phyloP scores from a whole-genome alignment of 768 basidiomycete species.

The Serendipita indica region DNA sequence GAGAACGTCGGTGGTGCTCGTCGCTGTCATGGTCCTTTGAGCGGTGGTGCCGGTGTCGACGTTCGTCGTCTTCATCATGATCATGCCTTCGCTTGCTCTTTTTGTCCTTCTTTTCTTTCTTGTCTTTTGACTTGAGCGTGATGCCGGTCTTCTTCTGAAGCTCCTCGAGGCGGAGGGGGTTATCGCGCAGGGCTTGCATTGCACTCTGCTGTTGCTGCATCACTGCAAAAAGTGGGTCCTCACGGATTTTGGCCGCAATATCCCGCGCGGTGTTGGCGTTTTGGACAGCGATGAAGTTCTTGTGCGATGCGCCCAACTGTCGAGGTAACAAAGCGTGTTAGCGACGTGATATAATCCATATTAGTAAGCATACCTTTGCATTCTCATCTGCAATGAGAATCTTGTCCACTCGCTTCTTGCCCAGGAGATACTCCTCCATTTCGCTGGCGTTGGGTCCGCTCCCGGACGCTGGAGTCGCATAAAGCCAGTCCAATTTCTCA shows the following conservation, averaged over 20 bases:
- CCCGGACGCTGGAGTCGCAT: constrained; percentile 92
- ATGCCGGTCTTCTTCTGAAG: constrained; percentile 72
- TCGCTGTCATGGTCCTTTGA: constrained; percentile 22
- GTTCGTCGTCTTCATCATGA: constrained; percentile 22
- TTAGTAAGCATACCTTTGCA: constrained; percentile 48
- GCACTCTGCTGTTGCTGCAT: constrained; percentile 96
- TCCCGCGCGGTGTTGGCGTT: constrained; percentile 87
- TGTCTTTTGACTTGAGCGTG: constrained; percentile 54
- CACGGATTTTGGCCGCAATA: constrained; percentile 83
- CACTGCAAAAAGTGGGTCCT: constrained; percentile 93
- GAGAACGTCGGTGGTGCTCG: constrained; percentile 21
- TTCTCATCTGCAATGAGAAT: constrained; percentile 85
- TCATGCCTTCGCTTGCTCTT: constrained; percentile 20
- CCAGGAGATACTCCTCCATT: constrained; percentile 88
- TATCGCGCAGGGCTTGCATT: constrained; percentile 70
- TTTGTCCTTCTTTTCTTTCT: constrained; percentile 45
- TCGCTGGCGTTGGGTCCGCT: constrained; percentile 75
- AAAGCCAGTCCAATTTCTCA: constrained; percentile 99
- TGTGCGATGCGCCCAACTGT: constrained; percentile 73
- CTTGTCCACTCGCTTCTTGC: constrained; percentile 96
- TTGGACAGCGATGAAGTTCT: constrained; percentile 86
- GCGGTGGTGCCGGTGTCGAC: constrained; percentile 21
- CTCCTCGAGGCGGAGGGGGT: constrained; percentile 70
- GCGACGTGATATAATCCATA: constrained; percentile 23
- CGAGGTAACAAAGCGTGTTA: constrained; percentile 14